Evolutionary conservation across 768 basidiomycete species (phyloP).

Genomic region (Multifurca ochricompacta): DNA sequence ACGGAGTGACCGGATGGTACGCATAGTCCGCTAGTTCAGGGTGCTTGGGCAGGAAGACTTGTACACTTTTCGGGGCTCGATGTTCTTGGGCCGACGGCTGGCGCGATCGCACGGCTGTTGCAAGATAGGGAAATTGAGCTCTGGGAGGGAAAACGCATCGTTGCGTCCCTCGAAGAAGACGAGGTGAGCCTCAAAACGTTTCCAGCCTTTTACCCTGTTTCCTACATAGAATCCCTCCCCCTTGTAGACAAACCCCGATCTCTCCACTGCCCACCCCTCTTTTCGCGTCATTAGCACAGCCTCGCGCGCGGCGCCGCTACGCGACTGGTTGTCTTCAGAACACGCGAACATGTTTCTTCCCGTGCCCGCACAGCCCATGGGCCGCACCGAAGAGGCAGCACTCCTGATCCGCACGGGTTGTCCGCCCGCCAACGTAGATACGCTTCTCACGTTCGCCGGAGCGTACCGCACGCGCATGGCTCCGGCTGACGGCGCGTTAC

Average conservation of each 20-base stretch:
- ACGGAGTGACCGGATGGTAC: no score
- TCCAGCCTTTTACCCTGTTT: constrained; percentile 21
- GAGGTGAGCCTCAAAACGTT: constrained; percentile 31
- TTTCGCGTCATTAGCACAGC: constrained; percentile 57
- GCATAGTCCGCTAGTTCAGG: constrained; percentile 45
- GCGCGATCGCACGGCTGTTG: constrained; percentile 48
- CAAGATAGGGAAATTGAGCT: constrained; percentile 59
- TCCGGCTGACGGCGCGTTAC: constrained; percentile 43
- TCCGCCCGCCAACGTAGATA: constrained; percentile 29
- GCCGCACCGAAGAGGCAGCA: constrained; percentile 38
- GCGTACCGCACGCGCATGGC: constrained; percentile 51
- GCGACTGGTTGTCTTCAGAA: constrained; percentile 61
- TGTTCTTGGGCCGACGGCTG: constrained; percentile 58
- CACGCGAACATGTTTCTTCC: constrained; percentile 68
- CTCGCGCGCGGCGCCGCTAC: constrained; percentile 55
- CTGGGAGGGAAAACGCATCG: constrained; percentile 57
- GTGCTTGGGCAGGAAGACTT: constrained; percentile 48
- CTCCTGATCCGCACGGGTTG: constrained; percentile 49
- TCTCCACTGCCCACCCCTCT: constrained; percentile 46
- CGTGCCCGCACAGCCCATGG: constrained; percentile 54
- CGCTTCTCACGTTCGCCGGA: constrained; percentile 46
- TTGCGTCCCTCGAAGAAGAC: constrained; percentile 37
- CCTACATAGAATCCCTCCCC: background rate
- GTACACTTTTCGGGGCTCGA: constrained; percentile 55
- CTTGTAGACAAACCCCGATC: constrained; percentile 30